Evolutionary conservation across 257 asterid species (phyloP), one percentile per base, ranked within the genome.

Genomic region (Fraxinus quadrangulata): DNA sequence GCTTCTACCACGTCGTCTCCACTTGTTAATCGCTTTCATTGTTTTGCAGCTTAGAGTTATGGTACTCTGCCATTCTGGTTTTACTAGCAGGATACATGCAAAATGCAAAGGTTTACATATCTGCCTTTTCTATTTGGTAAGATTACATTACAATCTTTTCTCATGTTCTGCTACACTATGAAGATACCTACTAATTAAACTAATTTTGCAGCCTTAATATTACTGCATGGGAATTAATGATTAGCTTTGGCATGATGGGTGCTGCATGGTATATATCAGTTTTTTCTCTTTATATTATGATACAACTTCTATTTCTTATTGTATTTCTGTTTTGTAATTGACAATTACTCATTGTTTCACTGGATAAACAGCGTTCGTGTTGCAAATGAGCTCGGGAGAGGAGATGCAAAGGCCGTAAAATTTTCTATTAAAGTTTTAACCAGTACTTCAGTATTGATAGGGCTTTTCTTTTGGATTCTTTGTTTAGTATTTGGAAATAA

Each of bases 61-160:
- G 96, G 96, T 89, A 90, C 85, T 81, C 81, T 78, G 85, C 92
- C 14, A 84, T 89, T 66, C 87, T 90, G 3, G 92, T 90, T 6
- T 77, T 90, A 75, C 84, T 90, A 54, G 96, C 96, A 39, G 96
- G 96, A 33, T 90, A 90, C 69, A 84, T 87, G 91, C 85, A 82
- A 78, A 79, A 90, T 74, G 96, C 96, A 0, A 87, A 83, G 81
- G 89, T 87, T 66, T 81, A 90, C 6, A 89, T 90, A 59, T 84
- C 94, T 12, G 96, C 92, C 81, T 89, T 90, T 83, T 90, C 96
- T 10, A 86, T 89, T 16, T 90, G 96, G 96, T 87, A 76, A 78
- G 77, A 4, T 17, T 33, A 12, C 54, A 61, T 23, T 23, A 21
- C 72, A 42, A 10, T 45, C 59, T 73, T 61, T 9, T 10, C 45